Evolutionary conservation across 2,329 filamentous ascomycete genomes (phyloP), one percentile per base, ranked within the genome.

Genomic region (Hysterium pulicare): DNA sequence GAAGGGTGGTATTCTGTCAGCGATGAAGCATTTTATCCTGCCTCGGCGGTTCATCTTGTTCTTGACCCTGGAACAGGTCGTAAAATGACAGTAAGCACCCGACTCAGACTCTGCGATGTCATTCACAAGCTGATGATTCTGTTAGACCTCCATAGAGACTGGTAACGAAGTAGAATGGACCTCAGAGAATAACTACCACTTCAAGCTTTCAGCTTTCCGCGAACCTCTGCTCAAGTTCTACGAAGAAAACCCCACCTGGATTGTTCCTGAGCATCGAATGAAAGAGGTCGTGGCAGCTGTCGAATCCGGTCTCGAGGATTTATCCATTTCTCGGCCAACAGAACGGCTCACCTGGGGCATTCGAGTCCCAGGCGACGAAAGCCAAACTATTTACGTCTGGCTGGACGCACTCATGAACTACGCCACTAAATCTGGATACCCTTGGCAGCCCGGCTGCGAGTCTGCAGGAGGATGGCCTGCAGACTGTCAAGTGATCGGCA

Each of bases 311-410:
- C 76, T 98, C 1, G 81, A 87, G 56, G 93, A 98, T 62, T 76
- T 98, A 11, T 96, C 90, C 3, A 81, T 96, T 38, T 97, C 91
- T 2, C 78, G 94, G 21, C 93, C 93, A 0, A 73, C 78, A 3
- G 81, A 84, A 41, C 79, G 93, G 36, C 69, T 97, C 31, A 78
- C 73, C 19, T 98, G 93, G 93, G 93, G 93, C 3, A 86, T 98
- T 43, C 82, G 77, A 5, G 93, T 96, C 20, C 93, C 93, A 0
- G 84, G 83, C 40, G 93, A 98, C 57, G 72, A 79, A 0, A 80
- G 74, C 15, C 93, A 97, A 67, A 97, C 90, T 2, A 91, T 98
- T 44, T 98, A 98, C 59, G 94, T 98, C 23, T 98, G 93, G 93
- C 78, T 98, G 0, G 94, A 98, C 68, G 93, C 93, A 1, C 78